Base-by-base conservation (phyloP, 2,329 filamentous ascomycete species). In the Cordyceps militaris region DNA sequence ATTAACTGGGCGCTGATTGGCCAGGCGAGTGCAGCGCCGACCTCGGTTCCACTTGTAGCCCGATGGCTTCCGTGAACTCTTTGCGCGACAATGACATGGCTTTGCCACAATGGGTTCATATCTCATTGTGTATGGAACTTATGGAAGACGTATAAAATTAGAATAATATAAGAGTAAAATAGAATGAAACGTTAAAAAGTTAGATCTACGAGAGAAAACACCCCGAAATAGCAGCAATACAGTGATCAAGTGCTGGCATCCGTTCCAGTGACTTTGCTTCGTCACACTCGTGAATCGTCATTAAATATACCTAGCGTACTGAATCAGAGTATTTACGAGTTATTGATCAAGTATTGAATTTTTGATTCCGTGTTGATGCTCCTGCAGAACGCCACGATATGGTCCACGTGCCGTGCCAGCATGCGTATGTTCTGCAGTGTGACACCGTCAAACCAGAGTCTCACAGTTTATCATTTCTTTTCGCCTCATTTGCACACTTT, bases 1-100 rank as follows among this genome's bases (percentile, higher is more conserved):
- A 26, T 60, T 60, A 48, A 9, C 40, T 19, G 47, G 38, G n/a
- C 34, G 26, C 53, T 60, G 48, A 60, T 60, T 60, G 58, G 58
- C 43, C 21, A 19, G n/a, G 10, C 8, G n/a, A 5, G 38, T 21
- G 21, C 21, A 40, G 24, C 11, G 16, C 9, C 13, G 19, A 38
- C 30, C 51, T 38, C 24, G 52, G 58, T 24, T 47, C 58, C 53
- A 53, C 53, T 44, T 59, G 34, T 24, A 47, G 46, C 52, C 53
- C 57, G 57, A 56, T 32, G 52, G 28, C 44, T 51, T 24, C 53
- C 51, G 52, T 34, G n/a, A 43, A 19, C 38, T 24, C 8, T 36
- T 16, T 10, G 13, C n/a, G 23, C 14, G 19, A 52, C 28, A 26
- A 40, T 28, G 34, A n/a, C n/a, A n/a, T n/a, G n/a, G n/a, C n/a